These are phyloP conservation scores for Aspergillus wentii DNA, from an alignment of 495 filamentous ascomycete species.

Conservation along the genomic window DNA sequence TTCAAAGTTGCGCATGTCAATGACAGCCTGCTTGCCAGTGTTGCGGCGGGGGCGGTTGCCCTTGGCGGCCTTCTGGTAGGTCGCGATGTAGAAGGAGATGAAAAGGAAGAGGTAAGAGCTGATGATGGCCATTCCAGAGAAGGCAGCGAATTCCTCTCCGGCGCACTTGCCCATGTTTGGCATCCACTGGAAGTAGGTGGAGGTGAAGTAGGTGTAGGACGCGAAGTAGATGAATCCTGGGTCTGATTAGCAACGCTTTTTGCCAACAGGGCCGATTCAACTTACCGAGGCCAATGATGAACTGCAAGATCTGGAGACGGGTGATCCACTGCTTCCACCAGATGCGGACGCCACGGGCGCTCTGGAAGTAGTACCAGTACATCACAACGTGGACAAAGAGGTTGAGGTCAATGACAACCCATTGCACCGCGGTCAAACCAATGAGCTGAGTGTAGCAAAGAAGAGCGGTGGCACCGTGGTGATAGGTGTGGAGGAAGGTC, in stretches of 20 bases:
- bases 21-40: conserved; percentile 46
- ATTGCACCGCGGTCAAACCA: conserved; percentile 62
- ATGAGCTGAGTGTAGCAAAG: conserved; percentile 70
- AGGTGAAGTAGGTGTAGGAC: conserved; percentile 91
- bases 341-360: conserved; percentile 52
- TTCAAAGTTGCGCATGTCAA: conserved; percentile 52
- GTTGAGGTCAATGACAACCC: conserved; percentile 65
- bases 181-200: conserved; percentile 81
- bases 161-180: conserved; percentile 83
- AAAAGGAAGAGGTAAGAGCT: conserved; percentile 94
- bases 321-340: conserved; percentile 62
- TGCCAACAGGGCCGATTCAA: neutral
- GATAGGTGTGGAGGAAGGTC: conserved; percentile 73
- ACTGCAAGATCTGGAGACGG: conserved; percentile 53
- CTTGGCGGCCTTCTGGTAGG: conserved; percentile 86
- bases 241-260: conserved; percentile 7
- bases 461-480: conserved; percentile 67
- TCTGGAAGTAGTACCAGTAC: conserved; percentile 64
- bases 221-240: conserved; percentile 90
- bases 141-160: conserved; percentile 95
- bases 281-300: conserved; percentile 55
- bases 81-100: conserved; percentile 97
- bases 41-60: conserved; percentile 46
- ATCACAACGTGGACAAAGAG: conserved; percentile 66
- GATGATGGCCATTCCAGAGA: conserved; percentile 86